Conservation (phyloP, 176 grass and related monocot genomes). For the Ananas comosus region DNA sequence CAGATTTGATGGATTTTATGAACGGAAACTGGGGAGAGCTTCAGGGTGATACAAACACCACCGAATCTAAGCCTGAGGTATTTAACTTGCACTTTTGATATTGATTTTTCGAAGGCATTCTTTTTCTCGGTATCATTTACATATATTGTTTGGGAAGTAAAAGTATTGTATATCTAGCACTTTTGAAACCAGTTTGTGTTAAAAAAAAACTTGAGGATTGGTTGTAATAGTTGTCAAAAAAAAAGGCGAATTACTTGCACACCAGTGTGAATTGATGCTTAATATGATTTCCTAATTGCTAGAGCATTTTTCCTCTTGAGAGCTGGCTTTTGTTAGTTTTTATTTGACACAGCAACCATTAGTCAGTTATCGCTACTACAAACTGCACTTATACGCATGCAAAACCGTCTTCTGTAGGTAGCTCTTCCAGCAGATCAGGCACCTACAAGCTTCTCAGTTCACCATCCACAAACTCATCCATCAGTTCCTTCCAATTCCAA, state of each 20-base stretch:
- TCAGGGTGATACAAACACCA: constrained; percentile 19
- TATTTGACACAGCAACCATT: not conserved
- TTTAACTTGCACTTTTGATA: constrained; percentile 1
- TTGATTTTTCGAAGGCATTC: not conserved
- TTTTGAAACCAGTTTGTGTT: not conserved
- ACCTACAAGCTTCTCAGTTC: constrained; percentile 17
- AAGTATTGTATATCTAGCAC: not conserved
- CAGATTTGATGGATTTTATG: constrained; percentile 39
- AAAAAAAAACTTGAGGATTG: not conserved
- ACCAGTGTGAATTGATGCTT: not conserved
- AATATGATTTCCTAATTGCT: not conserved
- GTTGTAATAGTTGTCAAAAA: not conserved
- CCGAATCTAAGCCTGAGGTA: constrained; percentile 32
- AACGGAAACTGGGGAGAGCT: constrained; percentile 36
- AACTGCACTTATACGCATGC: constrained; percentile 6
- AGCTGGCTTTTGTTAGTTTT: not conserved
- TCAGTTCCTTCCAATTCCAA: constrained; percentile 44
- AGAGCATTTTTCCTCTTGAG: not conserved
- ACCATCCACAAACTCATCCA: constrained; percentile 35
- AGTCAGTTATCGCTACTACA: not conserved
- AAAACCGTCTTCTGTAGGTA: constrained; percentile 31
- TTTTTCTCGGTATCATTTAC: not conserved
- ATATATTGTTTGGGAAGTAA: not conserved
- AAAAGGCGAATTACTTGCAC: not conserved
- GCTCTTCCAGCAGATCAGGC: constrained; percentile 23